Evolutionary conservation across 2,329 filamentous ascomycete genomes (phyloP).

Genomic region (Aspergillus neotritici): DNA sequence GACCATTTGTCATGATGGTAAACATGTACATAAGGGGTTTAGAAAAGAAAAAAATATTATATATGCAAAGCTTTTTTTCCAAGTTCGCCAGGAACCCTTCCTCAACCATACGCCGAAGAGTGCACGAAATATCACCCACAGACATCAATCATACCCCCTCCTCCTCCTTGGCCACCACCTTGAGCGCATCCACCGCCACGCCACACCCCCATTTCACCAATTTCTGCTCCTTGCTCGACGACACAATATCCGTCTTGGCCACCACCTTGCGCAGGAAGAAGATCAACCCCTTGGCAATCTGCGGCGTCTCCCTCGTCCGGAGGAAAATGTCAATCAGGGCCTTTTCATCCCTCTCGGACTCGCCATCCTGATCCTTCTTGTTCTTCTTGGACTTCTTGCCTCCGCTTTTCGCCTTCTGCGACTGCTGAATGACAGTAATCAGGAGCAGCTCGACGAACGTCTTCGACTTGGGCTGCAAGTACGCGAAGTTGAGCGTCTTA

Average conservation of each 20-base stretch:
- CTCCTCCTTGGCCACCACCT: constrained; percentile 25
- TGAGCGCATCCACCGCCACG: constrained; percentile 38
- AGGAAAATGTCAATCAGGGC: constrained; percentile 62
- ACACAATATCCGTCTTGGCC: constrained; percentile 55
- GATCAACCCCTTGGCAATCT: constrained; percentile 67
- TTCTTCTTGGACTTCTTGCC: constrained; percentile 19
- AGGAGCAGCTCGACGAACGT: constrained; percentile 77
- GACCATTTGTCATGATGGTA: not conserved
- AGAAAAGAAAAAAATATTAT: not conserved
- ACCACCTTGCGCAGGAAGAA: constrained; percentile 76
- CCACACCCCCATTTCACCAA: constrained; percentile 45
- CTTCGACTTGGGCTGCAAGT: constrained; percentile 68
- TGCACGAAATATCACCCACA: not conserved
- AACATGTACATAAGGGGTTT: not conserved
- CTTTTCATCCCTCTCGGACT: constrained; percentile 46
- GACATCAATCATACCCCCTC: constrained; percentile 1
- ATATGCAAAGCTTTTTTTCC: constrained; percentile 24
- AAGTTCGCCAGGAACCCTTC: constrained; percentile 33
- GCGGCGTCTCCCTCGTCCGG: constrained; percentile 57
- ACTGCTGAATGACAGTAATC: constrained; percentile 66
- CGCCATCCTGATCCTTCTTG: constrained; percentile 19
- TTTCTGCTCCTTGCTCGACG: constrained; percentile 48
- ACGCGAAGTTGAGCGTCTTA: constrained; percentile 67
- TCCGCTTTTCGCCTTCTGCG: constrained; percentile 45
- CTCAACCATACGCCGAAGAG: not conserved